These are phyloP conservation scores for Claviceps africana DNA, from an alignment of 2,329 filamentous ascomycete genomes.

Conservation along the genomic window DNA sequence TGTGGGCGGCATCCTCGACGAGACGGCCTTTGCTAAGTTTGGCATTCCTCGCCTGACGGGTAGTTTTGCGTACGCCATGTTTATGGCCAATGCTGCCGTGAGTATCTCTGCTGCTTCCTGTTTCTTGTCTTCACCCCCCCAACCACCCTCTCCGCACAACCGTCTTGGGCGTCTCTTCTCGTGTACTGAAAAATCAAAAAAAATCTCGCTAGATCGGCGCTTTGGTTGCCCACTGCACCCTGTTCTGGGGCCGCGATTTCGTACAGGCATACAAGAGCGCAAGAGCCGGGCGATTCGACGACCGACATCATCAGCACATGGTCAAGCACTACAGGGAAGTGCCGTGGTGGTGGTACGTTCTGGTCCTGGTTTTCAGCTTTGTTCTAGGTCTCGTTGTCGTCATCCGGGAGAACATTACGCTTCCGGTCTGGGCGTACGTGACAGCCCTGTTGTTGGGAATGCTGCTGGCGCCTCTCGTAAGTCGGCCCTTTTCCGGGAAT, in stretches of 20 bases:
- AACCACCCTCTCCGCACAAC: too few species aligned
- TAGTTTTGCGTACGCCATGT: conserved; percentile 36
- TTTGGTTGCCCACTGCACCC: conserved; percentile 33
- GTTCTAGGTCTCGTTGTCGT: conserved; percentile 21
- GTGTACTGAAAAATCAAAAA: not conserved
- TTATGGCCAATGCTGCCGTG: conserved; percentile 43
- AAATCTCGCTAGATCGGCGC: conserved; percentile 34
- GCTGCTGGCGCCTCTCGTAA: not conserved
- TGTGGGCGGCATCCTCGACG: conserved; percentile 25
- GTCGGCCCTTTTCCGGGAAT: not conserved
- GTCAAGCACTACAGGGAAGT: conserved; percentile 35
- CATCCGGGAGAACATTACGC: conserved; percentile 21
- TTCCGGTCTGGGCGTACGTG: conserved; percentile 23
- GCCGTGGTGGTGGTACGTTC: conserved; percentile 23
- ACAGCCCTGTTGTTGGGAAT: conserved; percentile 17
- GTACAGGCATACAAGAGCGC: conserved; percentile 24
- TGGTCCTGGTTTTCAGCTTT: conserved; percentile 18
- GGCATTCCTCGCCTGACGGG: conserved; percentile 35
- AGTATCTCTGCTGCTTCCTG: conserved; percentile 10
- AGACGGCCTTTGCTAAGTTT: conserved; percentile 24
- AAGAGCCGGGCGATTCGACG: conserved; percentile 24
- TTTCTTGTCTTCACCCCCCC: not conserved
- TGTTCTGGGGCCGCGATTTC: conserved; percentile 45
- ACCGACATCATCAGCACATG: conserved; percentile 40
- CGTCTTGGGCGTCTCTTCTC: too few species aligned